These are phyloP conservation scores for Actinidia chinensis DNA, from an alignment of 179 eudicot genomes.

Conservation along the genomic window DNA sequence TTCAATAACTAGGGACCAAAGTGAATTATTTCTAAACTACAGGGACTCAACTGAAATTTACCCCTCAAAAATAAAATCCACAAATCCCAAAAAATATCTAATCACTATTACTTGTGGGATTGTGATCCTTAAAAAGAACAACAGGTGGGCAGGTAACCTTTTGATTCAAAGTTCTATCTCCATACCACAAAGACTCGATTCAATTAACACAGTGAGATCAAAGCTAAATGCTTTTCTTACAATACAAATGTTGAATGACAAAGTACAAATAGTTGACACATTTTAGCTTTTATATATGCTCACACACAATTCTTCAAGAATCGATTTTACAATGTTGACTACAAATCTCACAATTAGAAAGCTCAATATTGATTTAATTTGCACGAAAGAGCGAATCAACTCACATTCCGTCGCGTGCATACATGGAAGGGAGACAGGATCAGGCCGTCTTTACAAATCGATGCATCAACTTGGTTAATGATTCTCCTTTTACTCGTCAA, in stretches of 20 bases:
- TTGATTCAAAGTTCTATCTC: too few species aligned
- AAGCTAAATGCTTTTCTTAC: neutral
- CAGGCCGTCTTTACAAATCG: neutral
- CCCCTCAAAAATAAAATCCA: too few species aligned
- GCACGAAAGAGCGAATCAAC: neutral
- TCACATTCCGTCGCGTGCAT: neutral
- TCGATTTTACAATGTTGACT: neutral
- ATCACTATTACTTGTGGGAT: too few species aligned
- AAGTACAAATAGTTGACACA: constrained; percentile 4
- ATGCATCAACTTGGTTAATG: neutral
- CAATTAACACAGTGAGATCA: too few species aligned
- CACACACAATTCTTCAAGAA: neutral
- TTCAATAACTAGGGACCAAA: too few species aligned
- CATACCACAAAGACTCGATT: too few species aligned
- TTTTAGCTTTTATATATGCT: neutral
- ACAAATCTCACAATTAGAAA: neutral
- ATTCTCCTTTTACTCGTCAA: constrained; percentile 44
- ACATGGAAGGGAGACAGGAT: neutral
- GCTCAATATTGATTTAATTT: neutral
- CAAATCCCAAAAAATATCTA: too few species aligned
- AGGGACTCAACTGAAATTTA: too few species aligned
- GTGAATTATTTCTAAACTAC: too few species aligned
- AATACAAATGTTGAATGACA: neutral
- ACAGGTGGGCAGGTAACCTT: too few species aligned
- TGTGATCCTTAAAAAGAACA: too few species aligned